Base-by-base conservation (phyloP, 1,284 basidiomycete species). In the Moesziomyces globuligerus region DNA sequence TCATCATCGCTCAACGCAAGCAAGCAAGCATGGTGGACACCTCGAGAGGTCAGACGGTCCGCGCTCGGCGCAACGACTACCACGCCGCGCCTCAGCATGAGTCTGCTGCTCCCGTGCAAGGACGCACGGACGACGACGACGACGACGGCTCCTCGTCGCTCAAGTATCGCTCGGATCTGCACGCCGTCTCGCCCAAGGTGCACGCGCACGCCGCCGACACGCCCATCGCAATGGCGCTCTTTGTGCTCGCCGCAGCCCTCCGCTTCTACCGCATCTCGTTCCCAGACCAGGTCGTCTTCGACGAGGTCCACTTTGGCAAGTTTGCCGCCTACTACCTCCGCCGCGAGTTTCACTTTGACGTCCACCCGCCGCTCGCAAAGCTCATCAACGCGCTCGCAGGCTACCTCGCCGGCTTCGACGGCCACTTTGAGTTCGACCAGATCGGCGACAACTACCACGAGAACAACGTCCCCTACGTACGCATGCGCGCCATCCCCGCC, bases 381-480 rank as follows among this genome's bases (percentile, higher is more conserved):
- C 62, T 81, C 34, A 70, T 81, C 44, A 81, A 84, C 77, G 96
- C 90, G 43, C 87, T 95, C 36, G 91, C 91, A 24, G 96, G 93
- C 65, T 98, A 93, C 91, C 90, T 96, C 62, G 92, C 95, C 40
- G 96, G 96, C 9, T 98, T 95, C 81, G 91, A 97, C 76, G 96
- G 95, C 26, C 85, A 89, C 51, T 99, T 97, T 83, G 87, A 89
- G 38, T 99, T 99, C 85, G 91, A 95, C 60, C 90, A 90, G 80
- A 98, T 99, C 68, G 95, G 94, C 17, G 94, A 98, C 83, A 91
- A 88, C 81, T 98, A 98, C 83, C 88, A 89, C 5, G 87, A 88
- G 7, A 87, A 89, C 73, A 88, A 93, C 71, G 95, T 98, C 1
- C 95, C 96, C 15, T 98, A 93, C 81, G 88, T 97, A 60, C 93